phyloP scores from a whole-genome alignment of 768 basidiomycete genomes.

The Saitozyma podzolica region DNA sequence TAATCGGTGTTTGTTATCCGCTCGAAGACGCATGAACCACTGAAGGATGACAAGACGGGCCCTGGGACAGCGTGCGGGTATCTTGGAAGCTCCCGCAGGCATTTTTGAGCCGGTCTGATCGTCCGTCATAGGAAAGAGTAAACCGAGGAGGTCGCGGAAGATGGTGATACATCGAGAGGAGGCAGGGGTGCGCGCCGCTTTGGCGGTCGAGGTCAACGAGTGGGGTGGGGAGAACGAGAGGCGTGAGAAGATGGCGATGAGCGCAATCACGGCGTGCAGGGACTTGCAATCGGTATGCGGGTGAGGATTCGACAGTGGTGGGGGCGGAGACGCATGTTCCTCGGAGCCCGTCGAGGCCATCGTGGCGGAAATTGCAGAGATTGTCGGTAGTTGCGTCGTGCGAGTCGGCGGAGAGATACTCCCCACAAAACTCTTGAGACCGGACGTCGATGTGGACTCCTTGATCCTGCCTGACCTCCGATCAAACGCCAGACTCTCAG shows the following conservation, averaged over 20 bases:
- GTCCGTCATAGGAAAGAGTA: slow-evolving; percentile 50
- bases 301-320: slow-evolving; percentile 18
- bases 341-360: slow-evolving; percentile 1
- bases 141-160: slow-evolving; percentile 54
- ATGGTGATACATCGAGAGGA: slow-evolving; percentile 52
- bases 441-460: neutral
- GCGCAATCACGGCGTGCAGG: slow-evolving; percentile 32
- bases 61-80: slow-evolving; percentile 54
- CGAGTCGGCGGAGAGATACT: slow-evolving; percentile 13
- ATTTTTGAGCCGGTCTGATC: neutral
- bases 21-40: slow-evolving; percentile 83
- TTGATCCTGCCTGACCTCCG: neutral
- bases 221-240: slow-evolving; percentile 52
- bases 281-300: slow-evolving; percentile 38
- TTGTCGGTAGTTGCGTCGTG: slow-evolving; percentile 30
- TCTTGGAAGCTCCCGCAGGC: slow-evolving; percentile 10
- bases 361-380: slow-evolving; percentile 16
- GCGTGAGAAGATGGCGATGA: slow-evolving; percentile 54
- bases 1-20: slow-evolving; percentile 83
- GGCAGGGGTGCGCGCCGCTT: slow-evolving; percentile 47
- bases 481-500: no score
- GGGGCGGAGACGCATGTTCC: slow-evolving; percentile 6
- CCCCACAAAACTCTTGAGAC: slow-evolving; percentile 6
- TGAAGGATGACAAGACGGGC: slow-evolving; percentile 74
- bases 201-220: slow-evolving; percentile 33